Base-by-base conservation (phyloP, 305 asterid genomes). In the Fraxinus floribunda region DNA sequence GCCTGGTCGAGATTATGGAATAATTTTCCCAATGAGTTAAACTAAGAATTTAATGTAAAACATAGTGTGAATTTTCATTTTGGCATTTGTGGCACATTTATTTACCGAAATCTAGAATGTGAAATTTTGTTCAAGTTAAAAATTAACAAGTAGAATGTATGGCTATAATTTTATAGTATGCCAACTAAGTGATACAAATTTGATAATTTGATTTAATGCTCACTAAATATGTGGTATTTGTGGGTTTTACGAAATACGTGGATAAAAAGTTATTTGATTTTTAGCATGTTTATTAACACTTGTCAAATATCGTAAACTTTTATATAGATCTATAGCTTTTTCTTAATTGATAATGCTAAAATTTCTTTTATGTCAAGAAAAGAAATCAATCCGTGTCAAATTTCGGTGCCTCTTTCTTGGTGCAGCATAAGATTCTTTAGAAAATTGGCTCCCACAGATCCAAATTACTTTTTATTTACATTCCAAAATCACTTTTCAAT, bases 401-500 rank as follows among this genome's bases (percentile, higher is more conserved):
- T 87, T 90, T 90, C 92, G 97, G 98, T 94, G 98, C 96, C 93
- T 91, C 94, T 84, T 79, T 91, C 85, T 86, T 86, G 86, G 91
- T 84, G 92, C 81, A 91, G 89, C 90, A 82, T 77, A 86, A 89
- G 93, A 89, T 90, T 83, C 91, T 80, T 86, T 84, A 70, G 82
- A 79, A 79, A 83, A 79, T 49, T 71, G 82, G 88, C 77, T 76
- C 82, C 84, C 80, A 32, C 79, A 64, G 82, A 70, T 83, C 87
- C 75, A 52, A 75, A 76, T 79, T 83, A 77, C 88, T 86, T 88
- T 89, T 83, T 39, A 20, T 46, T 79, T 32, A 83, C 83, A 83
- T 86, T 79, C 85, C 84, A 85, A 79, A 64, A 49, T 84, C 86
- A 86, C 91, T 85, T 86, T 84, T 86, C 46, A 84, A 86, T 83